Conservation (phyloP, 306 rosid species). For the Cicer yamashitae region DNA sequence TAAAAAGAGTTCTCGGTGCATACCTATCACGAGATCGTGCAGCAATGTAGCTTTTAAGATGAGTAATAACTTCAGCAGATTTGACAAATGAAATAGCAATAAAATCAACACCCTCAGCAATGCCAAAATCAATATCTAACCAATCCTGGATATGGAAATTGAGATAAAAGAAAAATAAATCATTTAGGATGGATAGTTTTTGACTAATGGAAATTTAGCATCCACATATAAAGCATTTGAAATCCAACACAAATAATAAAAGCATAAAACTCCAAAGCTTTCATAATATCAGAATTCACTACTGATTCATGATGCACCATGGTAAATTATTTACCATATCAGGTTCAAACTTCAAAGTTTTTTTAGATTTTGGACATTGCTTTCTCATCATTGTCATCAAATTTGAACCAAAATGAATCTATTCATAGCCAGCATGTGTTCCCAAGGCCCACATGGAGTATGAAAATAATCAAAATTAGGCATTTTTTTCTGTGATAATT, state of each 20-base stretch:
- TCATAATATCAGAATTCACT: conserved; percentile 26
- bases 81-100: conserved; percentile 95
- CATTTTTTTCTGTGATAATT: not conserved
- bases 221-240: conserved; percentile 11
- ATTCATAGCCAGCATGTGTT: conserved; percentile 16
- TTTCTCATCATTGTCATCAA: conserved; percentile 10
- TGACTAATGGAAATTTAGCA: conserved; percentile 16
- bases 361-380: not conserved
- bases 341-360: conserved; percentile 3
- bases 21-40: conserved; percentile 89
- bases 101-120: conserved; percentile 95
- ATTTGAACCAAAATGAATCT: conserved; percentile 24
- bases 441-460: not conserved
- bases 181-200: conserved; percentile 11
- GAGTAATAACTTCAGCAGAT: conserved; percentile 97
- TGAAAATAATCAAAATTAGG: conserved; percentile 13
- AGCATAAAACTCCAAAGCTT: conserved; percentile 16
- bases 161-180: conserved; percentile 46
- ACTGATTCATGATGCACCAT: conserved; percentile 20
- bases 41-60: conserved; percentile 96
- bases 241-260: conserved; percentile 27
- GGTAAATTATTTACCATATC: conserved; percentile 13
- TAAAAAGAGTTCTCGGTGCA: conserved; percentile 25
- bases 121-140: conserved; percentile 98
- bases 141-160: conserved; percentile 72